phyloP scores from a whole-genome alignment of 2,329 filamentous ascomycete genomes.

The Fusarium metavorans region DNA sequence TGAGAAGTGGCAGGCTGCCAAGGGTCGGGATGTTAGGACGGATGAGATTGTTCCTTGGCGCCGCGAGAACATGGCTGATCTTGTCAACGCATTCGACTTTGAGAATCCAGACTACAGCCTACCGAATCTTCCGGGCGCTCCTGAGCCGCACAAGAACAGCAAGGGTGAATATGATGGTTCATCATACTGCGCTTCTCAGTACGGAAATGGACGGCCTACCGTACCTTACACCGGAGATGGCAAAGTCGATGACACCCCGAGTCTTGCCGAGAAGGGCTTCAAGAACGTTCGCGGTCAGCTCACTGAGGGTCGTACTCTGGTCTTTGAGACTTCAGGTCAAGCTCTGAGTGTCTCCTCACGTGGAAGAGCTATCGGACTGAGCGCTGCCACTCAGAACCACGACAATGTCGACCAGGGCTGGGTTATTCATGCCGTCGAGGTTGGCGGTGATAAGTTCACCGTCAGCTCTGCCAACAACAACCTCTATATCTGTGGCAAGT shows the following conservation, averaged over 20 bases:
- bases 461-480: neutral
- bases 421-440: neutral
- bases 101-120: conserved; percentile 62
- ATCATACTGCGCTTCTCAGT: neutral
- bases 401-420: neutral
- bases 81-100: conserved; percentile 57
- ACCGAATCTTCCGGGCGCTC: conserved; percentile 55
- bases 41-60: conserved; percentile 48
- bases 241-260: neutral
- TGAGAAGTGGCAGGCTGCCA: conserved; percentile 58
- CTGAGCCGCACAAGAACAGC: neutral
- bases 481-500: neutral
- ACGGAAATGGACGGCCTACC: neutral
- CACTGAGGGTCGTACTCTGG: neutral
- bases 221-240: neutral
- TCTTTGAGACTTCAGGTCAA: neutral
- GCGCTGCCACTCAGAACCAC: neutral
- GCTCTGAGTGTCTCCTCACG: neutral
- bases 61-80: conserved; percentile 49
- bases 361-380: neutral
- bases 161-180: conserved; percentile 1
- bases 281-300: neutral
- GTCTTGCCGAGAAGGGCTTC: neutral
- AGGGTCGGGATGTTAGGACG: conserved; percentile 53
- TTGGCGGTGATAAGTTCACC: neutral